Base-by-base conservation (phyloP, 371 early-diverging fungal species). In the Mucor indicus region DNA sequence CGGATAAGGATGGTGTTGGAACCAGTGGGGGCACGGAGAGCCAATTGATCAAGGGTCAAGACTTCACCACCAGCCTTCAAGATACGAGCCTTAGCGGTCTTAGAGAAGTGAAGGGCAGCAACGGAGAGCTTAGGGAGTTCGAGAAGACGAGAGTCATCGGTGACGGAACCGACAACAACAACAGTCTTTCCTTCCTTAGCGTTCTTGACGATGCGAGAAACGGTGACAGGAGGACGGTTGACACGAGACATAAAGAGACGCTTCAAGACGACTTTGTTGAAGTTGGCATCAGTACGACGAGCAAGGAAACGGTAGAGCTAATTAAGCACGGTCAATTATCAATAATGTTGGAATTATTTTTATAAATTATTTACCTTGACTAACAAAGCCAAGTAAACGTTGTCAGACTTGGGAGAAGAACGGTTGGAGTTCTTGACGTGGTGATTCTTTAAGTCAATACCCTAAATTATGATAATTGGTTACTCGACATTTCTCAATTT, bases 231-330 rank as follows among this genome's bases (percentile, higher is more conserved):
- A 45, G 98, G 97, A 56, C 93, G 89, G 90, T 97, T 92, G 80
- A 93, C 77, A 55, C 93, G 90, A 67, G 95, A 95, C 97, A 96
- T 94, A 74, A 92, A 95, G 61, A 98, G 90, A 60, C 99, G 90
- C 90, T 93, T 95, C 77, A 97, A 83, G 67, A 98, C 85, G 54
- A 92, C 92, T 87, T 93, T 92, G 95, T 98, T 98, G 87, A 98
- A 98, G 76, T 83, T 75, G 76, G 96, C 83, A 78, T 92, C 86
- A 64, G 99, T 98, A 73, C 98, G 91, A 82, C 99, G 95, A 55
- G 96, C 95, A 53, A 98, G 86, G 90, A 93, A 97, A 70, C 94
- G 86, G 86, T 97, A 98, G 64, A 98, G 85, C 96, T 95, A 75
- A 20, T 38, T 16, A 23, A 29, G 22, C 3, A 12, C 2, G 17